phyloP scores from a whole-genome alignment of 2,329 filamentous ascomycete species.

The Pseudocercospora fuligena region DNA sequence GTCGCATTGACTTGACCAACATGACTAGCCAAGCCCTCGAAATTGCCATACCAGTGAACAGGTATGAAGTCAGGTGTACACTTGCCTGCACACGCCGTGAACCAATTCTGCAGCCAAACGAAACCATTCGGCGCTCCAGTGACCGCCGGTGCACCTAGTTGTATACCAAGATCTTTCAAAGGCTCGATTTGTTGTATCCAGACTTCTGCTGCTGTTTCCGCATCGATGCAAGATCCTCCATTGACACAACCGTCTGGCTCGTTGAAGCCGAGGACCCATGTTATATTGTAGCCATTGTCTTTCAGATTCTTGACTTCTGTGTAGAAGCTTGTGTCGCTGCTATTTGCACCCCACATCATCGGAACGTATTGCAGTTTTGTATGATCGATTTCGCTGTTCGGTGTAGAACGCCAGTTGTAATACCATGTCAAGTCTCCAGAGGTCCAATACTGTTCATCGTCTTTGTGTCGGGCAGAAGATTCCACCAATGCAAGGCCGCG shows the following conservation, averaged over 20 bases:
- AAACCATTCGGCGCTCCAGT: constrained; percentile 66
- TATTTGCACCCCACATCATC: constrained; percentile 73
- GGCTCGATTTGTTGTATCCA: constrained; percentile 77
- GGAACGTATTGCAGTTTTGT: constrained; percentile 73
- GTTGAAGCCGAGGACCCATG: constrained; percentile 76
- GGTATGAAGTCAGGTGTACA: constrained; percentile 58
- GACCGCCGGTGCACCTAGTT: constrained; percentile 72
- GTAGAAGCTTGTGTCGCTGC: constrained; percentile 64
- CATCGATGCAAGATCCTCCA: constrained; percentile 63
- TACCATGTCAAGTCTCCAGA: constrained; percentile 73
- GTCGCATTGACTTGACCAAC: constrained; percentile 63
- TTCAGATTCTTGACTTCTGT: constrained; percentile 63
- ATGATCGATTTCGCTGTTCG: constrained; percentile 47
- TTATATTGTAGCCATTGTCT: constrained; percentile 60
- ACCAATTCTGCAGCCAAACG: constrained; percentile 70
- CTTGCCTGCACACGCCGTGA: constrained; percentile 59
- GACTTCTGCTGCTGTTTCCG: constrained; percentile 64
- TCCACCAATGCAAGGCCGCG: constrained; percentile 75
- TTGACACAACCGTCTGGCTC: constrained; percentile 69
- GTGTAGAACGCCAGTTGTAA: constrained; percentile 73
- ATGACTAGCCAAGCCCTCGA: constrained; percentile 69
- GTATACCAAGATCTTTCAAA: constrained; percentile 64
- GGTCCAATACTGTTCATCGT: constrained; percentile 71
- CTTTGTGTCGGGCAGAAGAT: constrained; percentile 51
- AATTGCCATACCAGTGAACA: constrained; percentile 65